Base-by-base conservation (phyloP, 495 filamentous ascomycete genomes). In the Aspergillus cavernicola region DNA sequence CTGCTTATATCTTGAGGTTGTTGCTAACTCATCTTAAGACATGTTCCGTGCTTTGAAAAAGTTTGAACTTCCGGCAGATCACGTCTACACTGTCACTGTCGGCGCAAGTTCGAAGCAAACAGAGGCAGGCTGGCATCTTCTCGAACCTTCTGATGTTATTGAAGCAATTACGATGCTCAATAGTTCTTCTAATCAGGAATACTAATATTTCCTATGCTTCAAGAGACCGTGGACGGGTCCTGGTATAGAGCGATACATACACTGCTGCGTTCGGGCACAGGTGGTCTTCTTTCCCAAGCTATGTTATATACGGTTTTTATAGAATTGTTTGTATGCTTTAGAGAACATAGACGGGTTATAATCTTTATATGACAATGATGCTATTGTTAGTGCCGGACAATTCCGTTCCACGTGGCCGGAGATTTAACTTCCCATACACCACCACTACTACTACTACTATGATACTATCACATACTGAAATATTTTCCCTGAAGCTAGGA, bases 21-120 rank as follows among this genome's bases (percentile, higher is more conserved):
- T 15, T 50, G 18, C 29, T 58, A 41, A 52, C 35, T 5, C 46
- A 26, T 29, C 9, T n/a, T 56, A 29, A 82, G 73, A 82, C 52
- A 82, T 82, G 80, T 82, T 82, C 79, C 83, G 84, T 38, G 82
- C 85, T 2, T 75, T 90, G 13, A 79, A 80, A 49, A 79, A 75
- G 22, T 77, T 80, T 22, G 66, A 74, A 3, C 65, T 86, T 2
- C 74, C 81, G 2, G 61, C 75, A 53, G 73, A 85, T 19, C 79
- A 89, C 61, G 79, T 92, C 48, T 97, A 93, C 69, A 85, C 88
- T 12, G 88, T 93, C 22, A 93, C 90, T 4, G 87, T 97, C 19
- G 92, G 92, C 16, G 85, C 90, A 4, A 88, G 83, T 56, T 88
- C 84, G 24, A 96, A 96, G 73, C 81, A 87, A 57, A 97, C 92